phyloP scores from a whole-genome alignment of 108 stramenopile genomes.

The Nannochloropsis oceanica region DNA sequence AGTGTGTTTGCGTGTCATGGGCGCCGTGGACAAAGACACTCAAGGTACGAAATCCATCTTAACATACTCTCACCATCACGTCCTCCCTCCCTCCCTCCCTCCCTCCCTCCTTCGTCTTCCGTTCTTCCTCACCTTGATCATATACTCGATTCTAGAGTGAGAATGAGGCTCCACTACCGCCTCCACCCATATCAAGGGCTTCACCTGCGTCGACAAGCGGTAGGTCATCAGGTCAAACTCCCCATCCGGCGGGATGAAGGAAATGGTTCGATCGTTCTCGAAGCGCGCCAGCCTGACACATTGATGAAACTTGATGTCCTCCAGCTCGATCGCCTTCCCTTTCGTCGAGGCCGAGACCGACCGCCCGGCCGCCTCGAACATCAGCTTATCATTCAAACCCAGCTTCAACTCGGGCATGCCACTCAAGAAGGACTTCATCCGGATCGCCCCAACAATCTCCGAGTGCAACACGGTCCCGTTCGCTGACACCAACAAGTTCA shows the following conservation, averaged over 20 bases:
- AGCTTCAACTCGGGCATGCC: conserved; percentile 99
- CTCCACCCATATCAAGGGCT: conserved; percentile 96
- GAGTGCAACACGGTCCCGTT: conserved; percentile 87
- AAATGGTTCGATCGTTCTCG: conserved; percentile 97
- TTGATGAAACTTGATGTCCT: conserved; percentile 99
- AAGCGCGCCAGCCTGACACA: conserved; percentile 94
- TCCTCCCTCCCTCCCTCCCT: neutral
- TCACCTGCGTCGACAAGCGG: conserved; percentile 93
- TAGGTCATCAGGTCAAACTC: conserved; percentile 99
- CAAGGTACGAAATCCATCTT: no score
- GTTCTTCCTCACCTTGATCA: conserved; percentile 57
- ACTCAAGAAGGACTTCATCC: conserved; percentile 84
- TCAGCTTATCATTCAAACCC: conserved; percentile 95
- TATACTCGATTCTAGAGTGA: conserved; percentile 91
- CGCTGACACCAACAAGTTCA: conserved; percentile 88
- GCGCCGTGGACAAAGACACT: no score
- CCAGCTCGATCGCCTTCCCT: conserved; percentile 89
- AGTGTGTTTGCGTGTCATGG: no score
- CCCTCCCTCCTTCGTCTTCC: neutral
- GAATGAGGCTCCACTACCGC: conserved; percentile 94
- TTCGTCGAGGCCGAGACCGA: conserved; percentile 40
- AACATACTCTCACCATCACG: no score
- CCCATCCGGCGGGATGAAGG: conserved; percentile 98
- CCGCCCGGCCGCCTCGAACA: conserved; percentile 79
- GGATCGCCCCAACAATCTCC: conserved; percentile 53